These are phyloP conservation scores for Sordariomycetes sp. DNA, from an alignment of 2,329 filamentous ascomycete species.

Conservation along the genomic window DNA sequence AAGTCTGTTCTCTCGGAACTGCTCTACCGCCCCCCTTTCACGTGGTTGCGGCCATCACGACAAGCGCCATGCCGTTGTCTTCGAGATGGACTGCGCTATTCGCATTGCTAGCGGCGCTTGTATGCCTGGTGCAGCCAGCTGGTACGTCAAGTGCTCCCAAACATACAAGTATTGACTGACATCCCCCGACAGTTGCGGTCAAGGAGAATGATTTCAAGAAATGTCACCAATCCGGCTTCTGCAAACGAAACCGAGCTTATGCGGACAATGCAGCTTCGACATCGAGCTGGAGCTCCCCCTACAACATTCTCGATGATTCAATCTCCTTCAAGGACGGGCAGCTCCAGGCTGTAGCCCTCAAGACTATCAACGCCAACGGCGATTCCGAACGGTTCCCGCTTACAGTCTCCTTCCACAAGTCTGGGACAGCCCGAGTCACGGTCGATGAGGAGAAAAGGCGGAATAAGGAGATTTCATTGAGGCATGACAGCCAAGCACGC, in stretches of 20 bases:
- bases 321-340: slow-evolving; percentile 71
- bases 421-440: slow-evolving; percentile 76
- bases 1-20: too few relatives aligned
- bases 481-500: slow-evolving; percentile 72
- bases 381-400: slow-evolving; percentile 73
- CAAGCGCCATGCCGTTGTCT: slow-evolving; percentile 39
- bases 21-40: too few relatives aligned
- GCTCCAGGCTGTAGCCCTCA: slow-evolving; percentile 72
- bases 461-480: slow-evolving; percentile 80
- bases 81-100: slow-evolving; percentile 57
- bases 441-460: slow-evolving; percentile 87
- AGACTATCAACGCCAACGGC: slow-evolving; percentile 54
- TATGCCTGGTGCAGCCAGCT: slow-evolving; percentile 53
- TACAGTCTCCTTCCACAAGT: slow-evolving; percentile 80
- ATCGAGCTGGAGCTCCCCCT: slow-evolving; percentile 69
- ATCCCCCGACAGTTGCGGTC: slow-evolving; percentile 53
- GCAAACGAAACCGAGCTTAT: slow-evolving; percentile 84
- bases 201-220: slow-evolving; percentile 98
- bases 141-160: slow-evolving; percentile 35
- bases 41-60: slow-evolving; percentile 34
- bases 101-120: slow-evolving; percentile 47
- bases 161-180: not conserved
- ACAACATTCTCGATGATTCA: slow-evolving; percentile 63
- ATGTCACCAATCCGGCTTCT: slow-evolving; percentile 93
- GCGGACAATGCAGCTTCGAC: slow-evolving; percentile 64